These are phyloP conservation scores for Mycena epipterygia DNA, from an alignment of 768 basidiomycete genomes.

Conservation along the genomic window DNA sequence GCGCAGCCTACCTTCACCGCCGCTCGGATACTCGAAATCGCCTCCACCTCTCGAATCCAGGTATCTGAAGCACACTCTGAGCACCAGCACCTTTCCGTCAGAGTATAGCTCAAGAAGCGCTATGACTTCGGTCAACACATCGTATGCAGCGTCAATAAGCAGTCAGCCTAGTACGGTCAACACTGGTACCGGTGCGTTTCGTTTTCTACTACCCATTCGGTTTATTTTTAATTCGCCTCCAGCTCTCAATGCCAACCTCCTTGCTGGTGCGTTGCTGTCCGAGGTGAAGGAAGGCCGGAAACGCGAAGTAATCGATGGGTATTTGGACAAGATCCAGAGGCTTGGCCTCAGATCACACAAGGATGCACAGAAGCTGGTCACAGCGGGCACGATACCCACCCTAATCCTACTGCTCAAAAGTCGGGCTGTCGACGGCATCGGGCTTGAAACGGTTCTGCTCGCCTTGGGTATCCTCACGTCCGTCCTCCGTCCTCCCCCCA, in stretches of 20 bases:
- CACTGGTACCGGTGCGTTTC: slow-evolving; percentile 13
- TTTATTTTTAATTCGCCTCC: neutral
- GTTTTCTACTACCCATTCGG: neutral
- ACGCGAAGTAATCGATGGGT: slow-evolving; percentile 39
- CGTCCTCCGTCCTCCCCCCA: slow-evolving; percentile 2
- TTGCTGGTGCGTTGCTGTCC: slow-evolving; percentile 41
- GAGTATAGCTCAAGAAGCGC: slow-evolving; percentile 9
- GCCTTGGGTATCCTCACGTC: slow-evolving; percentile 42
- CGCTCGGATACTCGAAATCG: slow-evolving; percentile 13
- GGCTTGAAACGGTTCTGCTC: slow-evolving; percentile 41
- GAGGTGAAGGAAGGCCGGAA: slow-evolving; percentile 42
- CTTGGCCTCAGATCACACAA: slow-evolving; percentile 40
- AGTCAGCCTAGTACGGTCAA: slow-evolving; percentile 29
- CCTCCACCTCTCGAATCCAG: neutral
- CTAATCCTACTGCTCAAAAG: slow-evolving; percentile 41
- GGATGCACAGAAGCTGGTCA: slow-evolving; percentile 44
- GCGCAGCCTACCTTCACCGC: neutral
- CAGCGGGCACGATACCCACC: slow-evolving; percentile 41
- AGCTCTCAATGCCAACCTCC: slow-evolving; percentile 39
- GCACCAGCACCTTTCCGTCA: slow-evolving; percentile 25
- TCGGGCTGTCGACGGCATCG: slow-evolving; percentile 41
- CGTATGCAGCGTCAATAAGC: slow-evolving; percentile 30
- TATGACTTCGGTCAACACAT: neutral
- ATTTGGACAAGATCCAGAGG: slow-evolving; percentile 38
- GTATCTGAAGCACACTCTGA: slow-evolving; percentile 3